Evolutionary conservation across 352 stramenopile species (phyloP), one percentile per base, ranked within the genome.

Genomic region (Phytophthora syringae): DNA sequence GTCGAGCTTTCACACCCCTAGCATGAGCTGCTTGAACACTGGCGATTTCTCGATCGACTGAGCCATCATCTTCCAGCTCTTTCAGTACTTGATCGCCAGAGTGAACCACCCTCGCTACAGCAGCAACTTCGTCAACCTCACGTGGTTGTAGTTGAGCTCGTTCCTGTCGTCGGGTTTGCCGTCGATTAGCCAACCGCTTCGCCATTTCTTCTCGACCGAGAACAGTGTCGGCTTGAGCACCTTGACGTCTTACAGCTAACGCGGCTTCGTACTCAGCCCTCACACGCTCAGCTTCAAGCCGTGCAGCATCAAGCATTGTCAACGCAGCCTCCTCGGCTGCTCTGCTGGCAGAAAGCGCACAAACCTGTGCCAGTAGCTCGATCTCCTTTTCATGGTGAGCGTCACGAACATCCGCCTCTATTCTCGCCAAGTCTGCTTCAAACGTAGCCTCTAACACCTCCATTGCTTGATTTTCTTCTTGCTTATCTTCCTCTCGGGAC

Each of bases 21-120:
- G 59, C 61, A 44, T 83, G 77, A 20, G 68, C 68, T 3, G 65
- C 64, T 34, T 76, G 64, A 4, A 84, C 65, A 12, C 52, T 57
- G 9, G 64, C 63, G 12, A 82, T 74, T 36, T 72, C 62, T 60
- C 40, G 67, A 47, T 64, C 57, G 9, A 71, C 36, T 13, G 50
- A 56, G 25, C 45, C 40, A 18, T 81, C 76, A 20, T 55, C 52
- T 27, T 66, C 61, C 3, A 56, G n/a, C 15, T 60, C 34, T 0
- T 52, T 47, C 1, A 21, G 22, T 36, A 53, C 15, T 18, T 47
- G 37, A 5, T 22, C 22, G 27, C n/a, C 40, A 18, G 28, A 10
- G 7, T 36, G 40, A 10, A 11, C 16, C 24, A 30, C 13, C 22
- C 34, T 47, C 15, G 12, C 10, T 21, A 28, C n/a, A 36, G 6